These are phyloP conservation scores for Alternaria infectoria DNA, from an alignment of 2,329 filamentous ascomycete genomes.

Conservation along the genomic window DNA sequence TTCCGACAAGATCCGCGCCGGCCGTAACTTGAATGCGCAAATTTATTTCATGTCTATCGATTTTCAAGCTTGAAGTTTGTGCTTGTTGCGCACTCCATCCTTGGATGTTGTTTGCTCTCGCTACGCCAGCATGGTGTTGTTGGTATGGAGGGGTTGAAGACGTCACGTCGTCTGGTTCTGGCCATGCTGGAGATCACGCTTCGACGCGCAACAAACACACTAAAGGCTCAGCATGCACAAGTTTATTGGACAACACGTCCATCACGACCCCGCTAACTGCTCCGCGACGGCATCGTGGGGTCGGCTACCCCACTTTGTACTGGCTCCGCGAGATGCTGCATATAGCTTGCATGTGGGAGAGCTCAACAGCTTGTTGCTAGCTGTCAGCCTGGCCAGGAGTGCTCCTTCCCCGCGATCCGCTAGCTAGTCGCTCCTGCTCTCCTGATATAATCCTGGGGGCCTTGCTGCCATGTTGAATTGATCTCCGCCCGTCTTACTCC, in stretches of 20 bases:
- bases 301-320: constrained; percentile 36
- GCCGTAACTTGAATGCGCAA: not conserved
- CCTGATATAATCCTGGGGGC: constrained; percentile 6
- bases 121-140: not conserved
- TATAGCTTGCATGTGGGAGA: constrained; percentile 25
- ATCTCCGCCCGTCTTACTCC: not conserved
- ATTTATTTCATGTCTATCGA: not conserved
- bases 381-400: constrained; percentile 14
- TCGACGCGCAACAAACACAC: constrained; percentile 11
- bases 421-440: constrained; percentile 7
- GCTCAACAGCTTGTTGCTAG: constrained; percentile 31
- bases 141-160: constrained; percentile 13
- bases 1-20: constrained; percentile 3
- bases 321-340: constrained; percentile 23
- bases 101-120: not conserved
- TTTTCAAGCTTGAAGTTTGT: not conserved
- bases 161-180: constrained; percentile 17
- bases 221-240: constrained; percentile 21
- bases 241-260: constrained; percentile 18
- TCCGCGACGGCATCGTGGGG: constrained; percentile 12
- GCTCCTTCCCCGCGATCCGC: constrained; percentile 7
- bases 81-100: not conserved
- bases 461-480: not conserved
- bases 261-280: constrained; percentile 16
- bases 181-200: constrained; percentile 17